Evolutionary conservation across 805 yeast species (phyloP).

Genomic region (Kodamaea nitidulidarum): DNA sequence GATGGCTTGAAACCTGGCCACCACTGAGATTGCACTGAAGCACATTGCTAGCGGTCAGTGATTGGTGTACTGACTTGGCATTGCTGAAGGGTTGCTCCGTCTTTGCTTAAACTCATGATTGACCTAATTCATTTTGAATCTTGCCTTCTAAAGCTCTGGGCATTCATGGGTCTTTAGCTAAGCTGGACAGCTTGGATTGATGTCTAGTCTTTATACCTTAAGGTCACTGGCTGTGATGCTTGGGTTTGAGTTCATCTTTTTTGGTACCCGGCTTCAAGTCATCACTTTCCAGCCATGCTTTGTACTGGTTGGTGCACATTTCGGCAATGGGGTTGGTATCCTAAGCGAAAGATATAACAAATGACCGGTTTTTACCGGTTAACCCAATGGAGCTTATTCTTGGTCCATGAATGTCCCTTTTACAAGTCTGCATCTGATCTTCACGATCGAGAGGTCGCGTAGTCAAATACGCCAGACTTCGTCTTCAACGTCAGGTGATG

Average conservation of each 20-base stretch:
- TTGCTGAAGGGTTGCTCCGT: background rate
- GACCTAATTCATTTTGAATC: constrained; percentile 18
- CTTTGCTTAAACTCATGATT: background rate
- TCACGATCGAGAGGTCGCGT: constrained; percentile 33
- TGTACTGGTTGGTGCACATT: constrained; percentile 25
- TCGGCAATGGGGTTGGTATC: constrained; percentile 61
- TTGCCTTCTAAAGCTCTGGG: constrained; percentile 20
- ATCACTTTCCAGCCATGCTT: constrained; percentile 17
- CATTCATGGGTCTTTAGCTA: background rate
- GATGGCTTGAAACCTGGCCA: constrained; percentile 5
- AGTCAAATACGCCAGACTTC: constrained; percentile 65
- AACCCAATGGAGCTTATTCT: constrained; percentile 91
- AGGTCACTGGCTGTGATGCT: background rate
- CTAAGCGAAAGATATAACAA: constrained; percentile 77
- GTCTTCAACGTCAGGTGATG: constrained; percentile 19
- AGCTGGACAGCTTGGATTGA: background rate
- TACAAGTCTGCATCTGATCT: constrained; percentile 17
- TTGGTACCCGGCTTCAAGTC: background rate
- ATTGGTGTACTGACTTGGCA: background rate
- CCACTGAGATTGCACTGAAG: constrained; percentile 1
- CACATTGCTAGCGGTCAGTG: background rate
- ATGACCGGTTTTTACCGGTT: constrained; percentile 39
- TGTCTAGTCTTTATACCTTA: constrained; percentile 1
- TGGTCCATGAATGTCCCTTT: constrained; percentile 53
- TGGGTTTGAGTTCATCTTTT: background rate